Percentiles rank a stretch among this genome's conserved stretches.
Evolutionary conservation across 1,284 basidiomycete species (phyloP).

Genomic region (Leccinum subspadiceum): DNA sequence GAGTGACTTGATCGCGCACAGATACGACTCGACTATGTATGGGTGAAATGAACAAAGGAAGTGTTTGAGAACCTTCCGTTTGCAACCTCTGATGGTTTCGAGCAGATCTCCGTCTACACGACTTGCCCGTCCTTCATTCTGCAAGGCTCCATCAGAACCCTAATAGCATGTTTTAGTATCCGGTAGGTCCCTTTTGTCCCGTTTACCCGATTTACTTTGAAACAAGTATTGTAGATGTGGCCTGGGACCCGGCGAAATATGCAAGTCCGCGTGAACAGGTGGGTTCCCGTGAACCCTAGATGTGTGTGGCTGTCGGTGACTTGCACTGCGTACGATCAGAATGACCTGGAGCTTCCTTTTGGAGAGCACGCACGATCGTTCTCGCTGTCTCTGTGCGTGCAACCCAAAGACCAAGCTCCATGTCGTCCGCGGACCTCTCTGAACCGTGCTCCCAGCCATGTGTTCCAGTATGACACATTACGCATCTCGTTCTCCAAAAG

Average conservation of each 20-base stretch:
- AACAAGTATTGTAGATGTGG: conserved; percentile 1
- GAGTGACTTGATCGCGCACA: not conserved
- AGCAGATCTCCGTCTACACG: conserved; percentile 44
- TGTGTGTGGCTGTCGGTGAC: conserved; percentile 8
- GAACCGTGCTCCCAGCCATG: conserved; percentile 38
- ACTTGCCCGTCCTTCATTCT: conserved; percentile 1
- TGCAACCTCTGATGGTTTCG: conserved; percentile 47
- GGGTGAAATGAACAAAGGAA: not conserved
- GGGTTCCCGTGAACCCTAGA: conserved; percentile 1
- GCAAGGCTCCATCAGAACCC: not conserved
- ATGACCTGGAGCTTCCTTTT: conserved; percentile 30
- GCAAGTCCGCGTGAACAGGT: conserved; percentile 14
- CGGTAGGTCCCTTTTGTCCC: conserved; percentile 5
- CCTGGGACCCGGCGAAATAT: not conserved
- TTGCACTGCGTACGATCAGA: conserved; percentile 5
- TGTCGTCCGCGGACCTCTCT: conserved; percentile 45
- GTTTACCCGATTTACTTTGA: not conserved
- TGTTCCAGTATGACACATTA: conserved; percentile 45
- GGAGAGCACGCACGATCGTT: conserved; percentile 41
- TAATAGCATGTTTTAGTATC: conserved; percentile 6
- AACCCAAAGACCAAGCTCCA: conserved; percentile 13
- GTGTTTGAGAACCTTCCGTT: not conserved
- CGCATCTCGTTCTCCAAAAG: conserved; percentile 43
- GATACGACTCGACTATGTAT: not conserved
- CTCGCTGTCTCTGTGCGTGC: conserved; percentile 11